Base-by-base conservation (phyloP, 331 rosid genomes). In the Malus hybrid region DNA sequence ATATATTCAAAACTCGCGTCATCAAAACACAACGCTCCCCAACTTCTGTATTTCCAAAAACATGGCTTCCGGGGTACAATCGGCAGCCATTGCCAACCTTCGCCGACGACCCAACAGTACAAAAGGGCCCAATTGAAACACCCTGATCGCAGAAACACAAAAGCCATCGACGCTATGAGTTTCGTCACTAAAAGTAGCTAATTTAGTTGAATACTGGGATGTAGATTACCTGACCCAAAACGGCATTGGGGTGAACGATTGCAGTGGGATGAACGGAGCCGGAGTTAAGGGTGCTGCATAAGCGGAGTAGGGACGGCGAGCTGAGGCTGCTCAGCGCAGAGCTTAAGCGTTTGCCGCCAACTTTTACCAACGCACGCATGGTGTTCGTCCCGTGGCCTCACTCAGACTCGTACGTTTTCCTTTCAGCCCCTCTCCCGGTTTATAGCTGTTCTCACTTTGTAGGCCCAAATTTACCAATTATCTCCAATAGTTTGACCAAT, bases 41-140 rank as follows among this genome's bases (percentile, higher is more conserved):
- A 68, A 94, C 67, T 77, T 86, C 85, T 2, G 97, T 87, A 72
- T 76, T 85, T 44, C 99, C 99, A 69, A 83, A 89, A 76, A 92
- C 61, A 80, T 94, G 99, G 92, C 97, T 87, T 69, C 95, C 97
- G 0, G 96, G 89, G 83, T 86, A 64, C 29, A 94, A 85, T 74
- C 74, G 80, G 75, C 99, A 94, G 64, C 90, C 91, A 80, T 80
- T 88, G 76, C 96, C 96, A 19, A 94, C 83, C 82, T 85, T 92
- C 16, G 88, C 86, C 1, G 84, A 86, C 72, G 95, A 80, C 70
- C 99, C 91, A 77, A 94, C 85, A 42, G 99, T 82, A 81, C 97
- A 94, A 81, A 94, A 94, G 34, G 99, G 97, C 55, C 99, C 99
- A 80, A 94, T 79, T 10, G 94, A 90, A 77, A 91, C 91, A 76